Evolutionary conservation across 176 grass and related monocot genomes (phyloP).

Genomic region (Rhynchospora tenuis): DNA sequence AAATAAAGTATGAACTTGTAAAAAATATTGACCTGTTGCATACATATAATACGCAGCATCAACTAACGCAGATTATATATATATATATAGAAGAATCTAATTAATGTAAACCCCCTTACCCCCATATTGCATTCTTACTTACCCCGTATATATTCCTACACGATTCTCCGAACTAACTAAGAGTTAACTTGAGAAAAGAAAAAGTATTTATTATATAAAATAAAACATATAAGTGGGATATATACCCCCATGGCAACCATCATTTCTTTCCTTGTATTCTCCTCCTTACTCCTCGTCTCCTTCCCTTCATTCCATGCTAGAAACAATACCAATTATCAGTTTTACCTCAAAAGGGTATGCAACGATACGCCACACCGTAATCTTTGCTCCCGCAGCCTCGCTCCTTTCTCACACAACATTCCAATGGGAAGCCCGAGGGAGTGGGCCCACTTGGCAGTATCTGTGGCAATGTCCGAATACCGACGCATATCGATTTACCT

Average conservation of each 20-base stretch:
- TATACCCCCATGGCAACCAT: constrained; percentile 3
- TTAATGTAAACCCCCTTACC: neutral
- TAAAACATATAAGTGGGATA: neutral
- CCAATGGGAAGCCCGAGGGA: neutral
- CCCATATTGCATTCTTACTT: neutral
- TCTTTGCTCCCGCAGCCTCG: constrained; percentile 4
- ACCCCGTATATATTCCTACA: neutral
- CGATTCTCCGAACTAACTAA: neutral
- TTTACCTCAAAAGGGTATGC: constrained; percentile 1
- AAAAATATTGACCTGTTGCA: neutral
- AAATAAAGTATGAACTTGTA: neutral
- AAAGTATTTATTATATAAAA: neutral
- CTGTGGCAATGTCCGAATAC: neutral
- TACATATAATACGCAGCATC: neutral
- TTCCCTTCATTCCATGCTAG: constrained; percentile 12
- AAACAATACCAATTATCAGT: neutral
- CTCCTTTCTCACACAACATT: neutral
- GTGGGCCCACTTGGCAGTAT: constrained; percentile 3
- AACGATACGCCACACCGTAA: neutral
- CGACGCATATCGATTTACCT: neutral
- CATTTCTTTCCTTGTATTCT: neutral
- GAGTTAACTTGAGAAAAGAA: neutral
- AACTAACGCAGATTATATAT: neutral
- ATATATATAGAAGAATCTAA: neutral
- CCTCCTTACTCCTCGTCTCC: neutral